Conservation (phyloP, 2,329 filamentous ascomycete species). For the Cercospora zeae-maydis region DNA sequence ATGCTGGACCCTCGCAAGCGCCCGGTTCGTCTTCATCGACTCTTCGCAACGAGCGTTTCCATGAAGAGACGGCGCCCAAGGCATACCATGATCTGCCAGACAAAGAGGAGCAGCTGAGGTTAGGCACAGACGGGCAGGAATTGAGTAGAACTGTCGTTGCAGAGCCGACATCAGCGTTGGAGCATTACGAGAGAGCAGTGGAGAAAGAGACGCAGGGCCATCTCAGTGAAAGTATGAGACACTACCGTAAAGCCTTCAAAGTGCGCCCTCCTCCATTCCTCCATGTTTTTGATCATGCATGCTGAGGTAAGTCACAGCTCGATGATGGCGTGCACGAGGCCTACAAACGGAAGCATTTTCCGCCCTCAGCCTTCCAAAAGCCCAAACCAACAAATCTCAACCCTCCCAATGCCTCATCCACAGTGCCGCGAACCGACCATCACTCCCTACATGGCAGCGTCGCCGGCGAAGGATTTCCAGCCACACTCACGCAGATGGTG, state of each 20-base stretch:
- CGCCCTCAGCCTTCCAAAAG: slow-evolving; percentile 54
- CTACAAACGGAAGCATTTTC: slow-evolving; percentile 91
- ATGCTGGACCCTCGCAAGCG: slow-evolving; percentile 1
- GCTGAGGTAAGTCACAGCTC: slow-evolving; percentile 55
- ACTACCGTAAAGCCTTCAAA: slow-evolving; percentile 87
- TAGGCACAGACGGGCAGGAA: slow-evolving; percentile 42
- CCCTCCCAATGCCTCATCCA: slow-evolving; percentile 47
- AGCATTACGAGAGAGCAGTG: slow-evolving; percentile 89
- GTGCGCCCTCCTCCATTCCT: slow-evolving; percentile 46
- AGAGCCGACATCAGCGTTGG: slow-evolving; percentile 72
- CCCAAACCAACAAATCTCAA: slow-evolving; percentile 44
- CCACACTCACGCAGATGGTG: slow-evolving; percentile 63
- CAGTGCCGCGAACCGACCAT: slow-evolving; percentile 54
- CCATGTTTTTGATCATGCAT: slow-evolving; percentile 9
- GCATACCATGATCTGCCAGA: slow-evolving; percentile 47
- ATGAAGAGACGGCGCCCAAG: slow-evolving; percentile 42
- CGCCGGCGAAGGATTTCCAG: slow-evolving; percentile 44
- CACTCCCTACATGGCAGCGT: slow-evolving; percentile 47
- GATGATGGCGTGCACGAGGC: slow-evolving; percentile 78
- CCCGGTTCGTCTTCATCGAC: slow-evolving; percentile 22
- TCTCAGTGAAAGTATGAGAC: slow-evolving; percentile 78
- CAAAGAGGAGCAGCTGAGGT: slow-evolving; percentile 43
- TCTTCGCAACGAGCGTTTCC: slow-evolving; percentile 35
- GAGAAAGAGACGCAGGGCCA: slow-evolving; percentile 82
- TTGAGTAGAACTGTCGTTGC: slow-evolving; percentile 34